phyloP scores from a whole-genome alignment of 2,329 filamentous ascomycete genomes.

The Pyricularia grisea region DNA sequence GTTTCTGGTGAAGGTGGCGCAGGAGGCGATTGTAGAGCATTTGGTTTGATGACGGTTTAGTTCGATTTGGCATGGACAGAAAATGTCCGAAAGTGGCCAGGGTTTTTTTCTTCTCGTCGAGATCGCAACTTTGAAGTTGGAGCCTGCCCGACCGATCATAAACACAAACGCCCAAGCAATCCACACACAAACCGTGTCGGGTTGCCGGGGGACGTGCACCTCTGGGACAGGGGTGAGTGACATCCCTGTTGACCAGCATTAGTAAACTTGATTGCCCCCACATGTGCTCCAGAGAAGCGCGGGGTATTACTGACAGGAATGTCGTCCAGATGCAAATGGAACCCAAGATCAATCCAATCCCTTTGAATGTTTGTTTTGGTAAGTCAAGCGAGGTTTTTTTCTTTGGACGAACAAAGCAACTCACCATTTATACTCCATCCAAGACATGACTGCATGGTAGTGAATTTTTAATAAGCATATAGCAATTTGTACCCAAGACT shows the following conservation, averaged over 20 bases:
- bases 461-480: neutral
- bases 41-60: neutral
- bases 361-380: neutral
- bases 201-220: neutral
- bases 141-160: neutral
- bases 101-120: neutral
- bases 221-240: neutral
- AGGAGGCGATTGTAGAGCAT: neutral
- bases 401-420: neutral
- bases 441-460: neutral
- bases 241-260: neutral
- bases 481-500: neutral
- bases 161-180: slow-evolving; percentile 1
- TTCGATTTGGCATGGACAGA: neutral
- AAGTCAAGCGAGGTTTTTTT: neutral
- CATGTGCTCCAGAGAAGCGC: neutral
- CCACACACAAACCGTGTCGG: neutral
- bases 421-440: neutral
- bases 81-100: neutral
- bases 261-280: neutral
- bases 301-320: neutral
- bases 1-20: neutral
- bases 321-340: neutral
- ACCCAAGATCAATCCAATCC: neutral
- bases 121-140: neutral